These are phyloP conservation scores for Fusarium anguioides DNA, from an alignment of 2,329 filamentous ascomycete genomes.

Conservation along the genomic window DNA sequence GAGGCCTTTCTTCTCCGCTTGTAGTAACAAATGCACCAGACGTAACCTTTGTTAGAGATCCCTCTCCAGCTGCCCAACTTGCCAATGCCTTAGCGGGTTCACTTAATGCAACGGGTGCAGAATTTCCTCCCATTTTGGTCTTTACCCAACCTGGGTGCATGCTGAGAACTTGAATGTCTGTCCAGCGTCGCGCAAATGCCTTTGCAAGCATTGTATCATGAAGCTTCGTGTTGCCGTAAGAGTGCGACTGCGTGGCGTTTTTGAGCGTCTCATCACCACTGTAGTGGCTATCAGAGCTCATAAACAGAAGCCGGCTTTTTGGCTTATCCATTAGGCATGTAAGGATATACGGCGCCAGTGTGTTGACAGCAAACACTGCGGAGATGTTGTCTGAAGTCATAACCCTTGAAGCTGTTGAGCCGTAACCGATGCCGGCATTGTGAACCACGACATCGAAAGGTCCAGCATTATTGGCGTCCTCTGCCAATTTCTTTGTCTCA, in stretches of 20 bases:
- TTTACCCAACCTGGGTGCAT: conserved; percentile 39
- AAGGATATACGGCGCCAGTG: conserved; percentile 32
- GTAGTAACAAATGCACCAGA: conserved; percentile 32
- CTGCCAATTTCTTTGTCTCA: conserved; percentile 32
- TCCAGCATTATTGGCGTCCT: conserved; percentile 26
- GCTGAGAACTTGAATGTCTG: conserved; percentile 29
- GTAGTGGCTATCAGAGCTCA: conserved; percentile 37
- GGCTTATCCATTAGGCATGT: conserved; percentile 34
- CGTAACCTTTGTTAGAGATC: conserved; percentile 1
- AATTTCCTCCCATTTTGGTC: conserved; percentile 36
- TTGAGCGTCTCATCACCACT: conserved; percentile 27
- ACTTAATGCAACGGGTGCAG: conserved; percentile 14
- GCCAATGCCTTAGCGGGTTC: conserved; percentile 26
- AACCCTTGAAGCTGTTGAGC: conserved; percentile 12
- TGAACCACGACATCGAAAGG: conserved; percentile 35
- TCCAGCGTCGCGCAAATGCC: conserved; percentile 29
- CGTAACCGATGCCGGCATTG: conserved; percentile 38
- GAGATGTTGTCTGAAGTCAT: conserved; percentile 29
- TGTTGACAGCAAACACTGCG: conserved; percentile 36
- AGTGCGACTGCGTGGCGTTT: conserved; percentile 28
- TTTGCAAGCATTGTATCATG: conserved; percentile 39
- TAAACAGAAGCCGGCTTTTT: conserved; percentile 16
- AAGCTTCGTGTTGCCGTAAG: conserved; percentile 35
- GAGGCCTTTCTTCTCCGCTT: conserved; percentile 9
- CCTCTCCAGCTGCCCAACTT: conserved; percentile 26